These are phyloP conservation scores for Globisporangium solare DNA, from an alignment of 352 stramenopile genomes.

Conservation along the genomic window DNA sequence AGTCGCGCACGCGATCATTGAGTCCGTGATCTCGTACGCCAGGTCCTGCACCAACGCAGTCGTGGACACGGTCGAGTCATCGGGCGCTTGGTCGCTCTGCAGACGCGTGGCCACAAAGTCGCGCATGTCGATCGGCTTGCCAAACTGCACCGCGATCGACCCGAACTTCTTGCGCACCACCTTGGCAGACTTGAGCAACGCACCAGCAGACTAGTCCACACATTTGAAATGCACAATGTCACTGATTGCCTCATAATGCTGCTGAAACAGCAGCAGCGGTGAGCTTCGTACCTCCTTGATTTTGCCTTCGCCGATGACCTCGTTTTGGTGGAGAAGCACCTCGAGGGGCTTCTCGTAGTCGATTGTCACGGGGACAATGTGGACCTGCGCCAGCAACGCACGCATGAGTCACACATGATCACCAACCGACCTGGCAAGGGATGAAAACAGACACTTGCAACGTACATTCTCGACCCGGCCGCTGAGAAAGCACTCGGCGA, in stretches of 20 bases:
- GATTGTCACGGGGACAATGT: constrained; percentile 81
- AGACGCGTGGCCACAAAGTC: constrained; percentile 33
- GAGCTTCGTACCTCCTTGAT: constrained; percentile 51
- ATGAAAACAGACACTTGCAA: constrained; percentile 8
- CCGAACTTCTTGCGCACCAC: constrained; percentile 79
- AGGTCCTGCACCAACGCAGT: constrained; percentile 49
- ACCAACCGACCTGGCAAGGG: constrained; percentile 4
- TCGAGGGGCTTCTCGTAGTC: constrained; percentile 86
- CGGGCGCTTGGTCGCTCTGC: constrained; percentile 13
- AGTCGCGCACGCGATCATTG: constrained; percentile 60
- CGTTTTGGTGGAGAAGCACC: constrained; percentile 76
- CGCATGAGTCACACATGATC: constrained; percentile 3
- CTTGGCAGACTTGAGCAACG: constrained; percentile 62
- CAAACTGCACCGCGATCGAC: constrained; percentile 78
- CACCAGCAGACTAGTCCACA: constrained; percentile 38
- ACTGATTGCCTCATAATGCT: too few relatives aligned
- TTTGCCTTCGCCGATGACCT: constrained; percentile 75
- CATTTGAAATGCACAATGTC: too few relatives aligned
- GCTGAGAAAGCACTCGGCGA: constrained; percentile 67
- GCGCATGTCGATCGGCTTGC: constrained; percentile 58
- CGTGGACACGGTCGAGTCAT: constrained; percentile 30
- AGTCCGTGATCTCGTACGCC: constrained; percentile 70
- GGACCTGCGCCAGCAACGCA: constrained; percentile 29
- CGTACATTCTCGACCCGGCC: constrained; percentile 72
- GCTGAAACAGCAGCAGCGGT: too few relatives aligned